phyloP scores from a whole-genome alignment of 2,329 filamentous ascomycete species.

The Colletotrichum shisoi region DNA sequence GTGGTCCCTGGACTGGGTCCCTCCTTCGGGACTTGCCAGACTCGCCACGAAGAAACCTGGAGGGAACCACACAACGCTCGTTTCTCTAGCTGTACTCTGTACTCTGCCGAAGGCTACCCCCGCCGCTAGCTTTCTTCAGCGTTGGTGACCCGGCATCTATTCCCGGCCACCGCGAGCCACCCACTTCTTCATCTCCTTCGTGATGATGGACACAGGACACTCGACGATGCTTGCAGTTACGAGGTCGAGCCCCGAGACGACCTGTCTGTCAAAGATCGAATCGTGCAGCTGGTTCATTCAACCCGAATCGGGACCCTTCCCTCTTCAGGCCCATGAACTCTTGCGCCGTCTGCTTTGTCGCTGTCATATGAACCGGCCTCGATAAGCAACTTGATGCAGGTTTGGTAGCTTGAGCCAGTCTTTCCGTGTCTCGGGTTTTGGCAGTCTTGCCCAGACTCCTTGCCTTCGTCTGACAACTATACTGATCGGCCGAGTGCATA shows the following conservation, averaged over 20 bases:
- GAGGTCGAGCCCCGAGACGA: constrained; percentile 11
- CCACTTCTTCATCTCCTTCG: constrained; percentile 18
- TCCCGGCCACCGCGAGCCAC: constrained; percentile 17
- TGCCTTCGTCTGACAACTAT: constrained; percentile 3
- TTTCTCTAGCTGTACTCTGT: neutral
- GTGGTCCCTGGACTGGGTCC: constrained; percentile 17
- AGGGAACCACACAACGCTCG: neutral
- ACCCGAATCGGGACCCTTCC: neutral
- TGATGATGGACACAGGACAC: constrained; percentile 5
- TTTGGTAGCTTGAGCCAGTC: constrained; percentile 26
- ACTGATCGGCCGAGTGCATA: constrained; percentile 14
- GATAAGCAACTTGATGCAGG: constrained; percentile 32
- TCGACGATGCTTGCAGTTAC: constrained; percentile 23
- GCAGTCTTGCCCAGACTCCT: constrained; percentile 20
- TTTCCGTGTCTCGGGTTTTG: constrained; percentile 28
- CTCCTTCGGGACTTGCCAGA: constrained; percentile 22
- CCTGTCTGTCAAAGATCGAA: neutral
- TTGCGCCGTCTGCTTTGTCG: neutral
- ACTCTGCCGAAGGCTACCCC: constrained; percentile 29
- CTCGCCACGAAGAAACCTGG: constrained; percentile 20
- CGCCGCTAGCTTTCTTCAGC: constrained; percentile 6
- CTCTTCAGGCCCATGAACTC: neutral
- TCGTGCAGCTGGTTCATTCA: neutral
- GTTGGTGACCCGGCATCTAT: neutral
- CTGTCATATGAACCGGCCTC: constrained; percentile 4